Evolutionary conservation across 305 asterid species (phyloP).

Genomic region (Fraxinus angustifolia): DNA sequence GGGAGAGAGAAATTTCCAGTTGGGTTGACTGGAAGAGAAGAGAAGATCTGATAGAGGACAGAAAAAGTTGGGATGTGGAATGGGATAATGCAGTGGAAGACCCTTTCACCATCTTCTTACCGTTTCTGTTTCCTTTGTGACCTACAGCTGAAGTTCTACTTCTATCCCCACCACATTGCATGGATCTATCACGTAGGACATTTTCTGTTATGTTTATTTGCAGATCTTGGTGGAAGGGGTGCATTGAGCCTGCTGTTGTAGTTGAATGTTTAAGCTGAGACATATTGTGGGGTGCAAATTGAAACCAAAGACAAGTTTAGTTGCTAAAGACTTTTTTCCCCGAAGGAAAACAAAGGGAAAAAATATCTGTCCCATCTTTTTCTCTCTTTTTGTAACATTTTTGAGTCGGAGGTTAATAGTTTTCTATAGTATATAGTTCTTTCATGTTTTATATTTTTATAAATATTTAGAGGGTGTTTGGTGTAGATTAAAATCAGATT

Average conservation of each 20-base stretch:
- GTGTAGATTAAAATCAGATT: too few relatives aligned
- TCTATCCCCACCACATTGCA: background rate
- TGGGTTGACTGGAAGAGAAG: background rate
- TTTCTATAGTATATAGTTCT: slow-evolving; percentile 5
- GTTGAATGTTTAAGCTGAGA: background rate
- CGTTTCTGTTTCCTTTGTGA: background rate
- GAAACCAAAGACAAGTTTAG: background rate
- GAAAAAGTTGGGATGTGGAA: background rate
- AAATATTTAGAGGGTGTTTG: background rate
- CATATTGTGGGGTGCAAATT: background rate
- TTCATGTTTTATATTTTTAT: slow-evolving; percentile 9
- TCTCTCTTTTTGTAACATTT: background rate
- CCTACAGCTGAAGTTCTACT: background rate
- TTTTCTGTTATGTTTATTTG: background rate
- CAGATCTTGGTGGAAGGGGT: background rate
- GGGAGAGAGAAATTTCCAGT: background rate
- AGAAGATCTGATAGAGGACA: background rate
- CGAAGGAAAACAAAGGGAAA: background rate
- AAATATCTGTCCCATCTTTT: background rate
- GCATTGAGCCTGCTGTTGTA: background rate
- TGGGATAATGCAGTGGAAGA: background rate
- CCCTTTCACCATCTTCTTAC: background rate
- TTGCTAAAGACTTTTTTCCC: background rate
- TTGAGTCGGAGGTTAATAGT: background rate
- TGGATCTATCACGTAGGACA: background rate